Conservation (phyloP, 106 monocot genomes). For the Allium cepa region DNA sequence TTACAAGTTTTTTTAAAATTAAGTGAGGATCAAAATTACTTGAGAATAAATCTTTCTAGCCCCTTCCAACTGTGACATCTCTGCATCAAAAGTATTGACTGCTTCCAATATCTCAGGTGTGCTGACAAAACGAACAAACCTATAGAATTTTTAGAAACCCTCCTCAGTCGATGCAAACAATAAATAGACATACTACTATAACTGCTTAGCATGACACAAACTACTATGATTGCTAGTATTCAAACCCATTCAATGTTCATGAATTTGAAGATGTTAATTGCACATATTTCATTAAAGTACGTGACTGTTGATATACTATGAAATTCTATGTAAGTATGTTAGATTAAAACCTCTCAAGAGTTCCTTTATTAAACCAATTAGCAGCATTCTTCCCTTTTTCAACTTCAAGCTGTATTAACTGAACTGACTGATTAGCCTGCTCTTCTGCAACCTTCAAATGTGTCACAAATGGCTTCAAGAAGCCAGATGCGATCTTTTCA, state of each 20-base stretch:
- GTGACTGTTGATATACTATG: background rate
- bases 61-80: slow-evolving; percentile 89
- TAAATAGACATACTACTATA: background rate
- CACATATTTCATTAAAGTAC: background rate
- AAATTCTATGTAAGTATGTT: background rate
- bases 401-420: slow-evolving; percentile 32
- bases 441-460: slow-evolving; percentile 87
- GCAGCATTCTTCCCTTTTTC: slow-evolving; percentile 16
- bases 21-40: slow-evolving; percentile 22
- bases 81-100: slow-evolving; percentile 85
- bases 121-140: slow-evolving; percentile 98
- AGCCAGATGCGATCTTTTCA: slow-evolving; percentile 87
- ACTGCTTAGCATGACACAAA: background rate
- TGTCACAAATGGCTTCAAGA: slow-evolving; percentile 78
- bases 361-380: slow-evolving; percentile 28
- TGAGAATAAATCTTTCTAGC: slow-evolving; percentile 82
- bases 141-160: slow-evolving; percentile 19
- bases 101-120: slow-evolving; percentile 92
- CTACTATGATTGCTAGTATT: background rate
- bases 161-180: background rate
- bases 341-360: slow-evolving; percentile 18
- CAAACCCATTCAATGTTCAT: background rate
- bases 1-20: background rate
- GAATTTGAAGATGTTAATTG: background rate
- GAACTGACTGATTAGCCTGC: slow-evolving; percentile 37